These are phyloP conservation scores for Myriangium duriaei DNA, from an alignment of 2,329 filamentous ascomycete genomes.

Conservation along the genomic window DNA sequence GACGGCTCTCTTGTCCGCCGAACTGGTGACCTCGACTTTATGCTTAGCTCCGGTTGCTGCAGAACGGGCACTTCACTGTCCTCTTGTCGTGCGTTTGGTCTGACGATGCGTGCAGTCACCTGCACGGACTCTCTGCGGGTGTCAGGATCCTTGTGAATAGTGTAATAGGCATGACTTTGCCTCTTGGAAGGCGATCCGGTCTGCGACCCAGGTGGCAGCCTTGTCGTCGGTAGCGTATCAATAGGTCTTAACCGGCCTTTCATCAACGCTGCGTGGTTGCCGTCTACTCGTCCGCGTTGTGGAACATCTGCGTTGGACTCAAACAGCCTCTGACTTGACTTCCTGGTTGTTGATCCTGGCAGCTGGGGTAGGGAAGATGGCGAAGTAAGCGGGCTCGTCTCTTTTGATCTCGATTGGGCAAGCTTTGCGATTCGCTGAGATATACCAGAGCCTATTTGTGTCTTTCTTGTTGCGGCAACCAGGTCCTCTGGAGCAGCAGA, in stretches of 20 bases:
- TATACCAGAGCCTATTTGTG: slow-evolving; percentile 78
- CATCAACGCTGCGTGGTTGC: too few species aligned
- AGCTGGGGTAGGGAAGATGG: slow-evolving; percentile 8
- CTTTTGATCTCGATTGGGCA: slow-evolving; percentile 13
- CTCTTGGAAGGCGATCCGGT: slow-evolving; percentile 13
- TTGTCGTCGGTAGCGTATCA: background rate
- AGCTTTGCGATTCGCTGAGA: slow-evolving; percentile 71
- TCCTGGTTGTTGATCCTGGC: background rate
- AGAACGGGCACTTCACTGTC: slow-evolving; percentile 1
- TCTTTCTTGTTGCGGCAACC: slow-evolving; percentile 35
- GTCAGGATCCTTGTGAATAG: slow-evolving; percentile 24
- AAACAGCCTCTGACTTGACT: background rate
- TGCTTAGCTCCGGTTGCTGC: slow-evolving; percentile 27
- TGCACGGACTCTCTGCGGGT: slow-evolving; percentile 63
- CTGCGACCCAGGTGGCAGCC: background rate
- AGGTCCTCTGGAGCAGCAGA: background rate
- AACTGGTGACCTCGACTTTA: slow-evolving; percentile 29
- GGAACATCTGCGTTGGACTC: background rate
- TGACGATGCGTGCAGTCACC: slow-evolving; percentile 72
- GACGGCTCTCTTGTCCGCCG: slow-evolving; percentile 34
- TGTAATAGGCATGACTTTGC: slow-evolving; percentile 26
- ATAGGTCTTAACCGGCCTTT: slow-evolving; percentile 4
- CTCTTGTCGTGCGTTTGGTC: slow-evolving; percentile 27
- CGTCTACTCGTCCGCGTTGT: too few species aligned
- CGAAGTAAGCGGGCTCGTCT: slow-evolving; percentile 14